Evolutionary conservation across 306 rosid species (phyloP).

Genomic region (Begonia fuchsioides): DNA sequence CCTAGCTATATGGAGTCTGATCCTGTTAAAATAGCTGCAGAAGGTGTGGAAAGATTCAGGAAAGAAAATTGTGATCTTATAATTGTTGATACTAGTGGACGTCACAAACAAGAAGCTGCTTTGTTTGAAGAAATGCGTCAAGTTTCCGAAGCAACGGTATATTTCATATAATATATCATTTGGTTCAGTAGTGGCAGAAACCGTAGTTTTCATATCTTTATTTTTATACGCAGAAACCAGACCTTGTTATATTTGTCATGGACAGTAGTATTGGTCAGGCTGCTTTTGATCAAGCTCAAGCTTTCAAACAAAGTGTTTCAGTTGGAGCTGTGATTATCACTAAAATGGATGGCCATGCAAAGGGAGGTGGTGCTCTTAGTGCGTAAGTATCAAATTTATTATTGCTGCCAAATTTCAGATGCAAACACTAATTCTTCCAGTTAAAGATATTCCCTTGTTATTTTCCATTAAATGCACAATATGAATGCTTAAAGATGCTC

Average conservation of each 20-base stretch:
- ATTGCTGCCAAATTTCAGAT: too few relatives aligned
- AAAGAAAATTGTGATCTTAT: conserved; percentile 72
- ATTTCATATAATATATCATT: conserved; percentile 10
- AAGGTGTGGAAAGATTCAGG: conserved; percentile 71
- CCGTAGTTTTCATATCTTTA: conserved; percentile 9
- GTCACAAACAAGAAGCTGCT: conserved; percentile 79
- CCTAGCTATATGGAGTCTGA: conserved; percentile 69
- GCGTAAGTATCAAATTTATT: conserved; percentile 34
- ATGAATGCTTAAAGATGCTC: not conserved
- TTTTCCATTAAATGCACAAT: not conserved
- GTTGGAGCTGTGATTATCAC: conserved; percentile 84
- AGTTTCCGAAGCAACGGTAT: conserved; percentile 83
- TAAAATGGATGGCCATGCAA: conserved; percentile 82
- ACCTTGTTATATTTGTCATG: conserved; percentile 80
- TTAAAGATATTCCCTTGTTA: not conserved
- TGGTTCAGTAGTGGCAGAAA: not conserved
- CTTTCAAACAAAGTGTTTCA: conserved; percentile 61
- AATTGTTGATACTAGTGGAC: conserved; percentile 82
- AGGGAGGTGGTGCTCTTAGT: conserved; percentile 85
- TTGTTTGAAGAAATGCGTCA: conserved; percentile 93
- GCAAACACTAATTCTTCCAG: too few relatives aligned
- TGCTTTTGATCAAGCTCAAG: conserved; percentile 81
- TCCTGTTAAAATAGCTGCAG: conserved; percentile 68
- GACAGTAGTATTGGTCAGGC: conserved; percentile 90
- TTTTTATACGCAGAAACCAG: conserved; percentile 52